Evolutionary conservation across 352 stramenopile species (phyloP), one percentile per base, ranked within the genome.

Genomic region (Elongisporangium anandrum): DNA sequence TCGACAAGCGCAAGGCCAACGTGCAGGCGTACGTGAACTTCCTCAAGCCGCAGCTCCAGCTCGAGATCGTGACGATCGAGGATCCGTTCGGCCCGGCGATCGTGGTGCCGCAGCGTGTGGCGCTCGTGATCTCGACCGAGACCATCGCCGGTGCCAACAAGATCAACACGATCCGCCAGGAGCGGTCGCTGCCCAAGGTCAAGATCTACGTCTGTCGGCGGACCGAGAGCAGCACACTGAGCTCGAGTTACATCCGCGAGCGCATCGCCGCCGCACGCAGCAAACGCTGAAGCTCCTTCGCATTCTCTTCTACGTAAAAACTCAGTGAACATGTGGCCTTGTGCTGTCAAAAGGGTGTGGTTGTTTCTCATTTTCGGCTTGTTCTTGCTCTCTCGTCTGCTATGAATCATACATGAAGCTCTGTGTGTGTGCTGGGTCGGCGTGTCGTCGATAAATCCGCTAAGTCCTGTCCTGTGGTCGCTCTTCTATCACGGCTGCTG

Each of bases 81-180:
- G 88, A 97, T 59, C 79, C 90, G 17, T 96, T 93, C 54, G 88
- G 90, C 1, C 88, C 90, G 1, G 72, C 90, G 13, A 88, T 94
- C 20, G 76, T 81, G n/a, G 71, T 94, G n/a, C 64, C 75, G 5
- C 73, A 84, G 24, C 59, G 84, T 13, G 72, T 81, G 17, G 83
- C 82, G 10, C 83, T 97, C 55, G 84, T 96, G 20, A 84, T 94
- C 12, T 96, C 85, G 16, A 92, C 82, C 22, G 88, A 96, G 60
- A 96, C 88, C 4, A 68, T 95, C 22, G 22, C 60, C 0, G 88
- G 85, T 23, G 87, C 80, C n/a, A 59, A 73, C 50, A 93, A 95
- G 68, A 96, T 96, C 55, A 96, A 95, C 60, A 72, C 69, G 52
- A 86, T 96, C 53, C 78, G 89, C 17, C 50, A 58, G 20, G 69